Evolutionary conservation across 2,329 filamentous ascomycete genomes (phyloP).

Genomic region (Calonectria crousiana): DNA sequence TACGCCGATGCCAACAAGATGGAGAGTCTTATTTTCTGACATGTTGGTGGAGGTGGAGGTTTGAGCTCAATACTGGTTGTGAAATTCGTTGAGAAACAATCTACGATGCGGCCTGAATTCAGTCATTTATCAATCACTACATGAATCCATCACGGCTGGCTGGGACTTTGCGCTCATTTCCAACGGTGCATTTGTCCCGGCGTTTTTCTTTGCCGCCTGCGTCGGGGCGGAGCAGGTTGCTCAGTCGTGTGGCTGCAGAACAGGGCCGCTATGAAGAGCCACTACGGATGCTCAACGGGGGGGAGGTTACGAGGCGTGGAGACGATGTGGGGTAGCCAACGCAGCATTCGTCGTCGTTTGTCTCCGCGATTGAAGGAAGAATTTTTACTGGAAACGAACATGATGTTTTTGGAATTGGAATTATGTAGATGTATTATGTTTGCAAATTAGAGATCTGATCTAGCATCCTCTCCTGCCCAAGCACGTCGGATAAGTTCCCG

Average conservation of each 20-base stretch:
- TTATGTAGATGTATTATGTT: not conserved
- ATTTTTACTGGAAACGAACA: not conserved
- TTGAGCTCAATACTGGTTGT: not conserved
- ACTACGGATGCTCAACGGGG: not conserved
- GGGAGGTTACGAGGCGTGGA: not conserved
- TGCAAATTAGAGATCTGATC: constrained; percentile 25
- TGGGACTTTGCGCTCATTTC: not conserved
- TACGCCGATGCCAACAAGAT: constrained; percentile 55
- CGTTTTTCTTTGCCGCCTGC: constrained; percentile 17
- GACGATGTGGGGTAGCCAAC: not conserved
- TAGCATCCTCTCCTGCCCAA: constrained; percentile 71
- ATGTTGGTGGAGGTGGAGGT: not conserved
- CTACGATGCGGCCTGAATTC: not conserved
- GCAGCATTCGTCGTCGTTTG: not conserved
- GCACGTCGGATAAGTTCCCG: constrained; percentile 69
- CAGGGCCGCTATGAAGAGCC: not conserved
- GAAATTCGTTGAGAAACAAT: not conserved
- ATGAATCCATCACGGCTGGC: not conserved
- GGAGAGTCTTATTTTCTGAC: constrained; percentile 34
- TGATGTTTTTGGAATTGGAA: not conserved
- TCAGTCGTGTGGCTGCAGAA: not conserved
- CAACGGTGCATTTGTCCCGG: not conserved
- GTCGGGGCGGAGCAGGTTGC: not conserved
- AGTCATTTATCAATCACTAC: not conserved
- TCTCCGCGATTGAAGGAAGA: not conserved